Conservation (phyloP, 2,329 filamentous ascomycete species). For the Alternaria metachromatica region DNA sequence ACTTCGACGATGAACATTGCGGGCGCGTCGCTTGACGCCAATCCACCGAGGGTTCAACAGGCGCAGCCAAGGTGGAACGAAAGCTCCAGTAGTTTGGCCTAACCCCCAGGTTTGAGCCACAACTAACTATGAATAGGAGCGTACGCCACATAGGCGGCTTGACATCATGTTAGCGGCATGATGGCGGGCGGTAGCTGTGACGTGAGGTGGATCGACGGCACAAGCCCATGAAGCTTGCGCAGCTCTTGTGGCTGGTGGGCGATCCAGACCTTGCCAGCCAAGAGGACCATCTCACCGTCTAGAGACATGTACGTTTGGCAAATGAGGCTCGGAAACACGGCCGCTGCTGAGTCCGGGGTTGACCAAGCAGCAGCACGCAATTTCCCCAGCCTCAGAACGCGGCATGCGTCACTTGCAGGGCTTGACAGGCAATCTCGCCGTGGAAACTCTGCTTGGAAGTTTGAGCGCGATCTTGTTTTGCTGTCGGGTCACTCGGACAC, state of each 20-base stretch:
- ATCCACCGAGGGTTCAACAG: neutral
- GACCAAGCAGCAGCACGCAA: neutral
- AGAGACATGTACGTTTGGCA: neutral
- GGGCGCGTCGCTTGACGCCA: neutral
- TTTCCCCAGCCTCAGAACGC: neutral
- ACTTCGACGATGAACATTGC: neutral
- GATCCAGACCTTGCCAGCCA: constrained; percentile 4
- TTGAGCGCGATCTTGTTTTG: constrained; percentile 3
- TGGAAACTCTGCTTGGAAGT: constrained; percentile 2
- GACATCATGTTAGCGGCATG: constrained; percentile 6
- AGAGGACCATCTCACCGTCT: neutral
- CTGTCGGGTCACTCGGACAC: constrained; percentile 5
- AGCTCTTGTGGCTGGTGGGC: constrained; percentile 8
- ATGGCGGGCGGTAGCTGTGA: neutral
- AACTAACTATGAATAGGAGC: neutral
- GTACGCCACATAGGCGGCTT: constrained; percentile 7
- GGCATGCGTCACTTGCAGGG: constrained; percentile 7
- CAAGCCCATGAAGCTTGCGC: constrained; percentile 15
- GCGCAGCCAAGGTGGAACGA: neutral
- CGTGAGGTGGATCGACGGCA: neutral
- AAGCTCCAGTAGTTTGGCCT: neutral
- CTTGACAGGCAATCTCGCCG: neutral
- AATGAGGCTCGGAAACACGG: neutral
- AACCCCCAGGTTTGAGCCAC: constrained; percentile 9
- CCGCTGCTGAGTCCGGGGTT: neutral